Percentiles rank a stretch among this genome's conserved stretches.
These are phyloP conservation scores for Gracilaria gracilis DNA, from an alignment of 23 red algal species.

Conservation along the genomic window DNA sequence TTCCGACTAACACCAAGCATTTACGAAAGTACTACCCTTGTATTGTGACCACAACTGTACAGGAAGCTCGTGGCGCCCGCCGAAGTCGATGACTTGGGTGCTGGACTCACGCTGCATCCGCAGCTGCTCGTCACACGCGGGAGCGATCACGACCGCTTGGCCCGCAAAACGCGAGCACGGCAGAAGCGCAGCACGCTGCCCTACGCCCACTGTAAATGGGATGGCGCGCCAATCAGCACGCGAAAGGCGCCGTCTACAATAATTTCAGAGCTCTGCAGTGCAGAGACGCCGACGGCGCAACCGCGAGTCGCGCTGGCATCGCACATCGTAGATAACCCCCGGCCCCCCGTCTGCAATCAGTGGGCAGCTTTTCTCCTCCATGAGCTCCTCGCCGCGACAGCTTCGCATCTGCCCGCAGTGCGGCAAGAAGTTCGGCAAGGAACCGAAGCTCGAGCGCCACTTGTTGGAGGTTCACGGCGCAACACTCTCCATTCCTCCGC, in stretches of 20 bases:
- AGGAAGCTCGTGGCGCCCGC: no score
- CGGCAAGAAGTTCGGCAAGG: conserved; percentile 40
- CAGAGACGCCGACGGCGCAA: conserved; percentile 1
- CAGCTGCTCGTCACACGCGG: no score
- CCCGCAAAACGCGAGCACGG: background rate
- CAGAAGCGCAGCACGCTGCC: background rate
- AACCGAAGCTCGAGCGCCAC: conserved; percentile 33
- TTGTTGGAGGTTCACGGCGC: conserved; percentile 5
- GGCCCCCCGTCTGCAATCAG: background rate
- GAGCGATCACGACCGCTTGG: no score
- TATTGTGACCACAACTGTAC: no score
- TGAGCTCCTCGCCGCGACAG: background rate
- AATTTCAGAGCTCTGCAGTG: no score
- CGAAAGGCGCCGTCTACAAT: background rate
- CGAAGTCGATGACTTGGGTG: no score
- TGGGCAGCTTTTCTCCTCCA: background rate
- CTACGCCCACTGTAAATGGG: background rate
- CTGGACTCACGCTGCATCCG: no score
- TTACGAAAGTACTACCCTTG: no score
- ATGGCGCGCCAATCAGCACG: conserved; percentile 3
- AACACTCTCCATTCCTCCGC: conserved; percentile 36
- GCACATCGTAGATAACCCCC: background rate
- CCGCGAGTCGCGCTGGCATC: conserved; percentile 9
- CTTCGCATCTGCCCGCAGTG: conserved; percentile 24
- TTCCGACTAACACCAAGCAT: no score